Conservation (phyloP, 441 rosid species). For the Capsella rubella region DNA sequence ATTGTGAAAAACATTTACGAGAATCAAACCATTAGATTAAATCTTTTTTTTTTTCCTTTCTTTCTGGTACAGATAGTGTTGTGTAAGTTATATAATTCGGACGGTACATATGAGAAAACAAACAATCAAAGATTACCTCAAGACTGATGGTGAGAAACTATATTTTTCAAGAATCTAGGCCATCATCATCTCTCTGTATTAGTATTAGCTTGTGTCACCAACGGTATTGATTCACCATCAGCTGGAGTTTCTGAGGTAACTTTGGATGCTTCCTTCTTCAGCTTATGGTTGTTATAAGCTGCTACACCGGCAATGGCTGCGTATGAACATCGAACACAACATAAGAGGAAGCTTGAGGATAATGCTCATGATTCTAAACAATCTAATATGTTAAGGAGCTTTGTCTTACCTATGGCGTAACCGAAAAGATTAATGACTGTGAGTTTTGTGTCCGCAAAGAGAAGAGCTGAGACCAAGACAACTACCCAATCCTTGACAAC, state of each 20-base stretch:
- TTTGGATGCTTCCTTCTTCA: slow-evolving; percentile 68
- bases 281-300: slow-evolving; percentile 76
- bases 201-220: slow-evolving; percentile 40
- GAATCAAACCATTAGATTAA: slow-evolving; percentile 4
- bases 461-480: slow-evolving; percentile 75
- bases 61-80: slow-evolving; percentile 25
- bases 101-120: slow-evolving; percentile 27
- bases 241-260: slow-evolving; percentile 34
- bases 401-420: slow-evolving; percentile 66
- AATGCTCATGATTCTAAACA: neutral
- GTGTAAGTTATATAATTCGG: slow-evolving; percentile 35
- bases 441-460: slow-evolving; percentile 79
- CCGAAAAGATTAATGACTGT: slow-evolving; percentile 73
- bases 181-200: slow-evolving; percentile 37
- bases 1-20: neutral
- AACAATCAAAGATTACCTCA: slow-evolving; percentile 42
- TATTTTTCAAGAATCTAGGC: neutral
- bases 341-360: neutral
- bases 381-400: neutral
- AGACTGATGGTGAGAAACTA: slow-evolving; percentile 35
- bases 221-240: slow-evolving; percentile 46
- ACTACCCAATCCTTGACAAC: slow-evolving; percentile 93
- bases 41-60: neutral
- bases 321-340: slow-evolving; percentile 14
- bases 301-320: slow-evolving; percentile 85